Base-by-base conservation (phyloP, 371 early-diverging fungal genomes). In the Lichtheimia hyalospora region DNA sequence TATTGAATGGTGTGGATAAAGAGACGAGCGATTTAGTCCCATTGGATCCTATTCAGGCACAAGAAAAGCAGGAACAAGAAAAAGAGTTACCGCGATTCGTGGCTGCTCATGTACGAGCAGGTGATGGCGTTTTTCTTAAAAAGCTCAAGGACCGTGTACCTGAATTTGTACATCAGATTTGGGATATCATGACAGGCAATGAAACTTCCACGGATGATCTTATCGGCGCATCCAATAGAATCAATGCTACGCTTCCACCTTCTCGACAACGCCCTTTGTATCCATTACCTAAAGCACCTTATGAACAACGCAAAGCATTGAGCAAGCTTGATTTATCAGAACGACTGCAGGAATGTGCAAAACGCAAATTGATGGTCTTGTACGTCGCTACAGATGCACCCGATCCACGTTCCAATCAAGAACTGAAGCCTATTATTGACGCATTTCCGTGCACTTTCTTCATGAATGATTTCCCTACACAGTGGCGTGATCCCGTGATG, bases 41-140 rank as follows among this genome's bases (percentile, higher is more conserved):
- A 12, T 39, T 69, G 8, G 69, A 69, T 44, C 62, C 69, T 13
- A 34, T 51, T 13, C 63, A 63, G 25, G 68, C 68, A 5, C 58
- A 62, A 24, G 60, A 67, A 14, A 52, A 55, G 23, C 56, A 60
- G 49, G 49, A 55, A 18, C 40, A 46, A 12, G 58, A 63, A 25
- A 34, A 62, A 12, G 51, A 49, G 20, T 49, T 59, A 14, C 69
- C 69, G 15, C 64, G 62, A 12, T 69, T 69, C 52, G 66, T 78
- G 5, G 73, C 73, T 23, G 68, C 70, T 34, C 79, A 78, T 53
- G 57, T 73, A 12, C 62, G 79, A 41, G 67, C 69, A 0, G 77
- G 77, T 7, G 71, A 71, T 44, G 75, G 69, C 44, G 62, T 67
- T 4, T 73, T 73, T 41, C 25, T 69, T 16, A 52, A 51, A 16